Percentiles rank a stretch among this genome's conserved stretches.
phyloP scores from a whole-genome alignment of 2,329 filamentous ascomycete species.

The Xylaria sp. region DNA sequence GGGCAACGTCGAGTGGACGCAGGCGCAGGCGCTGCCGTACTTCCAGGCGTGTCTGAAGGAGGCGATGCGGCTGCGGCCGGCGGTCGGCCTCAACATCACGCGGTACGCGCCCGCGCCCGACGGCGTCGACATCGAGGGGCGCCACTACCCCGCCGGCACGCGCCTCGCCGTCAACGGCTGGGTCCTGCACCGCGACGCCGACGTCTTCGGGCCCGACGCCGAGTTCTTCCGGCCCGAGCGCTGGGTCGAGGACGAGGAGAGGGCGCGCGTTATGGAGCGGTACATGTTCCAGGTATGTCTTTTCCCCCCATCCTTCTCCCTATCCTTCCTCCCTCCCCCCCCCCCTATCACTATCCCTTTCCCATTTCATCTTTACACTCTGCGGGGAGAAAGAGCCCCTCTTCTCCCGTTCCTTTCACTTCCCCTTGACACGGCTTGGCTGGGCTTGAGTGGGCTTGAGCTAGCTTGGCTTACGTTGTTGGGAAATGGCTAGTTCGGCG shows the following conservation, averaged over 20 bases:
- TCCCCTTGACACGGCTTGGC: background rate
- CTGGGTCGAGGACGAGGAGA: slow-evolving; percentile 61
- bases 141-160: slow-evolving; percentile 62
- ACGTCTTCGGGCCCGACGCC: slow-evolving; percentile 62
- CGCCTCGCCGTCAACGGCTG: slow-evolving; percentile 64
- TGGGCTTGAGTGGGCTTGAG: background rate
- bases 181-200: slow-evolving; percentile 61
- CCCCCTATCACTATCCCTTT: background rate
- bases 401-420: background rate
- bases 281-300: slow-evolving; percentile 64
- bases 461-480: background rate
- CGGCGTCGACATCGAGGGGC: slow-evolving; percentile 62
- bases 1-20: slow-evolving; percentile 59
- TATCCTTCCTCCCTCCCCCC: background rate
- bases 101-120: slow-evolving; percentile 58
- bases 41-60: slow-evolving; percentile 68
- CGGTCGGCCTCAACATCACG: slow-evolving; percentile 65
- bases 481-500: slow-evolving; percentile 58
- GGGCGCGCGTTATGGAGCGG: slow-evolving; percentile 59
- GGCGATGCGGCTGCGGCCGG: slow-evolving; percentile 65
- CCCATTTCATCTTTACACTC: background rate
- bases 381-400: background rate
- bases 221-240: slow-evolving; percentile 64
- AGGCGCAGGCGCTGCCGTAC: slow-evolving; percentile 62
- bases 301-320: background rate